phyloP scores from a whole-genome alignment of 1,284 basidiomycete genomes.

The Clitocybe nebularis region DNA sequence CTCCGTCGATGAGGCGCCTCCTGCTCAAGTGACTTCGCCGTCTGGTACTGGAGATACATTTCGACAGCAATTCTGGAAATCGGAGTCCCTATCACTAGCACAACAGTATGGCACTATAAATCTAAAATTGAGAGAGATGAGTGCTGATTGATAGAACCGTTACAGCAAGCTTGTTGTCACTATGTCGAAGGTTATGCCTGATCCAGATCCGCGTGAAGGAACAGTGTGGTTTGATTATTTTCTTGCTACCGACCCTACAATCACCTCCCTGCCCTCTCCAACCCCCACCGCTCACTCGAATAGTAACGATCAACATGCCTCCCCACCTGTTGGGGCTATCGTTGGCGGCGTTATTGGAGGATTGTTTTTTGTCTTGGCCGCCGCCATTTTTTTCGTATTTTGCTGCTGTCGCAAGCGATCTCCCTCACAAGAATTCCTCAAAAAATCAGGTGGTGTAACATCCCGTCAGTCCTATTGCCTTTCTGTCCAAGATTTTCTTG shows the following conservation, averaged over 20 bases:
- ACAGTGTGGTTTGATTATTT: constrained; percentile 37
- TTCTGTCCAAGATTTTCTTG: not conserved
- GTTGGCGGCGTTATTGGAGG: constrained; percentile 25
- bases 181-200: constrained; percentile 25
- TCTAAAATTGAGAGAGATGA: not conserved
- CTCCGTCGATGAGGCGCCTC: constrained; percentile 22
- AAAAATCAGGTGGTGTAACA: not conserved
- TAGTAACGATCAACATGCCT: constrained; percentile 2
- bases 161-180: constrained; percentile 26
- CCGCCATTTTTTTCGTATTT: constrained; percentile 14
- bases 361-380: constrained; percentile 18
- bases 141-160: not conserved
- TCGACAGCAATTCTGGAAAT: constrained; percentile 28
- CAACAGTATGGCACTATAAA: constrained; percentile 23
- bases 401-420: constrained; percentile 7
- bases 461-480: not conserved
- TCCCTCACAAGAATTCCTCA: not conserved
- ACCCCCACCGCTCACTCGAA: constrained; percentile 7
- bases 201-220: constrained; percentile 23
- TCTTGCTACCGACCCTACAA: constrained; percentile 19
- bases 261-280: constrained; percentile 11
- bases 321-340: constrained; percentile 19
- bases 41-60: constrained; percentile 21
- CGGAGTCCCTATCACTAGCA: constrained; percentile 15
- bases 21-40: constrained; percentile 19